These are phyloP conservation scores for Skeletonema menzelii DNA, from an alignment of 108 stramenopile genomes.

Conservation along the genomic window DNA sequence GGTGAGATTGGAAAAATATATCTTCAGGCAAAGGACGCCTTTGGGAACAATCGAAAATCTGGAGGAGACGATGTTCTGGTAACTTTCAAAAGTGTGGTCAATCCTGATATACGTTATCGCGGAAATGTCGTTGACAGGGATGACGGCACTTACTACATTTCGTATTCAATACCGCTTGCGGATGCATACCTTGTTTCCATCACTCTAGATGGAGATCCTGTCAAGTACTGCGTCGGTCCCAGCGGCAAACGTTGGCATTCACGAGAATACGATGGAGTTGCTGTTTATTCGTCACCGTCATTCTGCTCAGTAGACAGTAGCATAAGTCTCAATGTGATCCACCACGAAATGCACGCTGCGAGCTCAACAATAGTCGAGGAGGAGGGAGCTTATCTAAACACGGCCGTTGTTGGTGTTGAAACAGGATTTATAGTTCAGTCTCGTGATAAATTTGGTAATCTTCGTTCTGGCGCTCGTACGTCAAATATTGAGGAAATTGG, in stretches of 20 bases:
- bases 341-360: conserved; percentile 66
- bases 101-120: conserved; percentile 40
- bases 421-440: conserved; percentile 60
- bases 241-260: conserved; percentile 34
- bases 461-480: conserved; percentile 57
- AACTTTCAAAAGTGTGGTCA: conserved; percentile 18
- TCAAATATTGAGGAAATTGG: conserved; percentile 48
- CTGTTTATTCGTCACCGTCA: conserved; percentile 53
- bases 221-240: conserved; percentile 47
- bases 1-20: conserved; percentile 66
- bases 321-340: conserved; percentile 54
- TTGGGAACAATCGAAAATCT: conserved; percentile 63
- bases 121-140: conserved; percentile 59
- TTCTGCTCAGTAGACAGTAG: conserved; percentile 48
- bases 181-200: conserved; percentile 69
- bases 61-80: conserved; percentile 72
- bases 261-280: conserved; percentile 67
- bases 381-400: conserved; percentile 45
- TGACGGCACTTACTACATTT: conserved; percentile 71
- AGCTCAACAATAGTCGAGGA: conserved; percentile 49
- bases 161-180: conserved; percentile 75
- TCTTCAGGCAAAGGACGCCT: conserved; percentile 83
- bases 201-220: conserved; percentile 51
- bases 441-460: conserved; percentile 82
- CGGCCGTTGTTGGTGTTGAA: conserved; percentile 59